Conservation (phyloP, 495 filamentous ascomycete genomes). For the Aspergillus kassunensis region DNA sequence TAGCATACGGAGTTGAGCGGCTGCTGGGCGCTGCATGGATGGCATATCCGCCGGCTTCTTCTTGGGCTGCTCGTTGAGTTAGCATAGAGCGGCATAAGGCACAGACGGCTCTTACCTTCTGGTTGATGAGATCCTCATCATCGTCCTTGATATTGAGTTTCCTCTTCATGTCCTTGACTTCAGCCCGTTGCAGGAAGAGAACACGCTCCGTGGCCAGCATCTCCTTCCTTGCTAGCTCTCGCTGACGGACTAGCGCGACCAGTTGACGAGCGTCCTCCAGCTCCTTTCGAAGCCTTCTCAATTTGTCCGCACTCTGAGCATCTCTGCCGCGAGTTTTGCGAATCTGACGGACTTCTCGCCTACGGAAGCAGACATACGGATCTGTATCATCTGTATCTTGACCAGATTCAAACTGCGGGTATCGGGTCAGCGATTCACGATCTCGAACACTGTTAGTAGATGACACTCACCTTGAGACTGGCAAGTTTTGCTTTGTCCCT, state of each 20-base stretch:
- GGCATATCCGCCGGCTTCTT: conserved; percentile 58
- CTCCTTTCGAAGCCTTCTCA: conserved; percentile 87
- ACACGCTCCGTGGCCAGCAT: conserved; percentile 66
- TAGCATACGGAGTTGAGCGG: conserved; percentile 62
- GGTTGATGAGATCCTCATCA: conserved; percentile 92
- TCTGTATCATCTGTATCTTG: conserved; percentile 92
- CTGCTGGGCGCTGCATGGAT: conserved; percentile 50
- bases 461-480: conserved; percentile 60
- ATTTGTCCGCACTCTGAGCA: conserved; percentile 88
- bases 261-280: conserved; percentile 84
- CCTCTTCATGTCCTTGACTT: conserved; percentile 81
- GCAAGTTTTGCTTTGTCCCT: conserved; percentile 64
- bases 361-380: conserved; percentile 97
- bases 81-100: conserved; percentile 26
- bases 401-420: conserved; percentile 73
- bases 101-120: conserved; percentile 60
- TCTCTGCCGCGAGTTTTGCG: conserved; percentile 93
- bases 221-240: conserved; percentile 75
- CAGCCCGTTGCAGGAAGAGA: conserved; percentile 75
- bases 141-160: conserved; percentile 85
- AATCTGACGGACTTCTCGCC: conserved; percentile 88
- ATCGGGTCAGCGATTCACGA: conserved; percentile 24
- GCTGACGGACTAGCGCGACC: conserved; percentile 66
- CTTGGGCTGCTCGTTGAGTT: conserved; percentile 55
- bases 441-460: background rate